A percentile compares a stretch with the other conserved stretches of the same genome.
These are phyloP conservation scores for Senna tora DNA, from an alignment of 306 rosid species.

Conservation along the genomic window DNA sequence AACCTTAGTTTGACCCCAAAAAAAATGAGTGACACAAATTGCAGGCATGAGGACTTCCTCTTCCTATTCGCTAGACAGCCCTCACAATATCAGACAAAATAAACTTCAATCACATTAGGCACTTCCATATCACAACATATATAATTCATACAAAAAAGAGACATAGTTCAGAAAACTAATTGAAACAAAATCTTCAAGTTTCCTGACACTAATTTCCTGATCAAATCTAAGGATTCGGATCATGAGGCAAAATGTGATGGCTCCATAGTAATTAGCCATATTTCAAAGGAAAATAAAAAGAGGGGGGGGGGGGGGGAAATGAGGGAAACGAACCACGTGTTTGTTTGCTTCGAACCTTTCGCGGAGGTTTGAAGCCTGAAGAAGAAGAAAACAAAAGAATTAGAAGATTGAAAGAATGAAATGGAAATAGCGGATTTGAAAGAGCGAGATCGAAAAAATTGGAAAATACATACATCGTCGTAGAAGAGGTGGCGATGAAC, in stretches of 20 bases:
- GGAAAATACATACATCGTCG: slow-evolving; percentile 72
- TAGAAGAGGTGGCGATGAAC: slow-evolving; percentile 99
- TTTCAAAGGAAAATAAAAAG: neutral
- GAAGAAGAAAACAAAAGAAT: neutral
- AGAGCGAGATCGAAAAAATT: neutral
- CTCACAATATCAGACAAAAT: neutral
- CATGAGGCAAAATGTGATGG: neutral
- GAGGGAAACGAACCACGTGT: slow-evolving; percentile 67
- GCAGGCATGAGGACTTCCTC: neutral
- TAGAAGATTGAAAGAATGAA: slow-evolving; percentile 3
- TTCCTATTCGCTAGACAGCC: slow-evolving; percentile 3
- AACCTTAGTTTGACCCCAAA: neutral
- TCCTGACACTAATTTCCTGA: neutral
- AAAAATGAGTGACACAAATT: neutral
- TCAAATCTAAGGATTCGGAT: neutral
- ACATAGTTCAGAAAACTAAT: neutral
- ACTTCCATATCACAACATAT: neutral
- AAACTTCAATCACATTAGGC: neutral
- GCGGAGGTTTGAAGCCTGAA: slow-evolving; percentile 86
- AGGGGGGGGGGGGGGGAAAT: no score
- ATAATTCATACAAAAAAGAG: neutral
- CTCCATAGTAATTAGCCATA: neutral
- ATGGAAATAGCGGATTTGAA: neutral
- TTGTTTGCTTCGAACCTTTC: slow-evolving; percentile 80
- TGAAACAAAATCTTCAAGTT: neutral